Percentiles rank a stretch among this genome's conserved stretches.
phyloP scores from a whole-genome alignment of 2,329 filamentous ascomycete species.

The Aspergillus ruber region DNA sequence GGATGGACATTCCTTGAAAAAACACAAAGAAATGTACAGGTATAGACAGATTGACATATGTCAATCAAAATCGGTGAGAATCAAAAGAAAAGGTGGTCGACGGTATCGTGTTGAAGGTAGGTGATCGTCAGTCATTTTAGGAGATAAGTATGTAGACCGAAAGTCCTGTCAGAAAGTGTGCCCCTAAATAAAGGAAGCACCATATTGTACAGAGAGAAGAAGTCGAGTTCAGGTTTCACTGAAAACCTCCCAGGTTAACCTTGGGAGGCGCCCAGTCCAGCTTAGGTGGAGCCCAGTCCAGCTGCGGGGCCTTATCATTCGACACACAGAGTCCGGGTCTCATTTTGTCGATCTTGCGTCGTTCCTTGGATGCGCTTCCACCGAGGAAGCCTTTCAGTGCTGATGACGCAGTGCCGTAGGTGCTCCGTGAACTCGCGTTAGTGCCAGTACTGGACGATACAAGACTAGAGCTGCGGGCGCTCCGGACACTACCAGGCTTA shows the following conservation, averaged over 20 bases:
- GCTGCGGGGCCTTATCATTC: constrained; percentile 25
- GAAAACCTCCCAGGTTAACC: too few species aligned
- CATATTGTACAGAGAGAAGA: background rate
- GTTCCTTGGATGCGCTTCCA: constrained; percentile 23
- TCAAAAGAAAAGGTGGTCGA: too few species aligned
- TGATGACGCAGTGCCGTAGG: constrained; percentile 30
- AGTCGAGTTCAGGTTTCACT: too few species aligned
- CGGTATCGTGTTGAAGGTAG: too few species aligned
- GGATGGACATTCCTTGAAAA: too few species aligned
- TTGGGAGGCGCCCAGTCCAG: constrained; percentile 18
- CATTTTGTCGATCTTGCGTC: constrained; percentile 21
- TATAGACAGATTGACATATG: too few species aligned
- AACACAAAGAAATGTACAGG: too few species aligned
- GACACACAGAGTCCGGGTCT: constrained; percentile 23
- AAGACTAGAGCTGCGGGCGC: constrained; percentile 31
- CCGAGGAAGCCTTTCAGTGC: constrained; percentile 30
- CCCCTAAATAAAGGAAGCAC: background rate
- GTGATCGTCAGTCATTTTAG: background rate
- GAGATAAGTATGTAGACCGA: constrained; percentile 8
- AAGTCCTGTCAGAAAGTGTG: constrained; percentile 2
- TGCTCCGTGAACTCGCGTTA: constrained; percentile 24
- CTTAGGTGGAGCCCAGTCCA: constrained; percentile 34
- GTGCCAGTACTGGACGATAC: constrained; percentile 29
- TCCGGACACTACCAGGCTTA: constrained; percentile 30
- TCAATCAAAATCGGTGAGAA: too few species aligned